Base-by-base conservation (phyloP, 2,329 filamentous ascomycete species). In the Nakataea oryzae region DNA sequence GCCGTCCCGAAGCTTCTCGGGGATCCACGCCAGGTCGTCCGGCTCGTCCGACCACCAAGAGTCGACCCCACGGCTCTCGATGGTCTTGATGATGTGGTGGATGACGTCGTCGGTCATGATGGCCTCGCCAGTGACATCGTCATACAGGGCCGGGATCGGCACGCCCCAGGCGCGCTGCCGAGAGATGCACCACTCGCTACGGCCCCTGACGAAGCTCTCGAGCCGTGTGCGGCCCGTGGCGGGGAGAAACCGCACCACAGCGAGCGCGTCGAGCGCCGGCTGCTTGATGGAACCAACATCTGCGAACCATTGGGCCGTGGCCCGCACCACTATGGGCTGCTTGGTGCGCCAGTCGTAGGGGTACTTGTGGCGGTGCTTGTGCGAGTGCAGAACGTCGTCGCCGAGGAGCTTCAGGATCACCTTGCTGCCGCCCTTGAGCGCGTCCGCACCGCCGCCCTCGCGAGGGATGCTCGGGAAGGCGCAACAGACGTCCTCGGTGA, bases 341-440 rank as follows among this genome's bases (percentile, higher is more conserved):
- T 97, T 99, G 0, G 93, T 96, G 61, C 95, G 84, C 95, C 95
- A 99, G 75, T 99, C 95, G 68, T 97, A 96, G 0, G 95, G 95
- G 72, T 97, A 97, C 74, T 96, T 97, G 79, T 99, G 95, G 61
- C 81, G 81, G 71, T 93, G 88, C 62, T 80, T 80, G 67, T 96
- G 88, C 4, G 82, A 83, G 54, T 82, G 81, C 54, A 97, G 76
- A 3, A 97, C 82, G 64, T 86, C 78, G 0, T 81, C 77, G 29
- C 79, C 76, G 2, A 97, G 78, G 60, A 95, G 78, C 1, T 86
- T 79, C 41, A 97, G 73, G 0, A 97, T 87, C 3, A 83, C 82
- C 59, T 81, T 76, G 47, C 86, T 86, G 54, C 92, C 93, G 11
- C 86, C 84, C 24, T 83, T 82, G 34, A 92, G 79, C 5, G 11